Percentiles rank a stretch among this genome's conserved stretches.
These are phyloP conservation scores for Takakia lepidozioides DNA, from an alignment of 225 moss, liverwort and hornwort genomes.

Conservation along the genomic window DNA sequence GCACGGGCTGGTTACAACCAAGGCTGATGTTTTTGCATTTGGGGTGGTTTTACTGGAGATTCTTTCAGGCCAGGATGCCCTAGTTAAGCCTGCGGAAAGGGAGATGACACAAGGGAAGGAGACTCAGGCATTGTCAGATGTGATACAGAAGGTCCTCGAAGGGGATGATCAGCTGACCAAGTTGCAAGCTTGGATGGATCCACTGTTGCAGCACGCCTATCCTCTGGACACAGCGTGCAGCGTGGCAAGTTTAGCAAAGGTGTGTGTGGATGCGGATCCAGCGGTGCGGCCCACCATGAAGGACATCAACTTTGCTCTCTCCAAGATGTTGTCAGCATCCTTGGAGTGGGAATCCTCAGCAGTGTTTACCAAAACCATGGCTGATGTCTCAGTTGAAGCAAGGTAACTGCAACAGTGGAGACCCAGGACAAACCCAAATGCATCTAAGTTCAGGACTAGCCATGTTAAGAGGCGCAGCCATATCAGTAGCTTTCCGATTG, in stretches of 20 bases:
- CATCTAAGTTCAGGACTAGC: too few relatives aligned
- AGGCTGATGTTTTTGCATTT: slow-evolving; percentile 82
- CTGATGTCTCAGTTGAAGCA: too few relatives aligned
- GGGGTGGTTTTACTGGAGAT: slow-evolving; percentile 92
- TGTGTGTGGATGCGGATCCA: slow-evolving; percentile 71
- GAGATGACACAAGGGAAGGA: slow-evolving; percentile 12
- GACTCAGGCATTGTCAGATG: slow-evolving; percentile 44
- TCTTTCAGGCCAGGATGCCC: slow-evolving; percentile 69
- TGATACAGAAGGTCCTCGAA: slow-evolving; percentile 52
- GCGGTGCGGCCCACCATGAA: slow-evolving; percentile 73
- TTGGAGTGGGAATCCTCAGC: slow-evolving; percentile 69
- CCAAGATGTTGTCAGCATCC: slow-evolving; percentile 60
- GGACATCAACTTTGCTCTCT: slow-evolving; percentile 71
- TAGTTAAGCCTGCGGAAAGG: slow-evolving; percentile 31
- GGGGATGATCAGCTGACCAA: slow-evolving; percentile 20
- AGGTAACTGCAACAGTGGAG: too few relatives aligned
- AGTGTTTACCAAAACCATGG: too few relatives aligned
- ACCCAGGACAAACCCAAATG: too few relatives aligned
- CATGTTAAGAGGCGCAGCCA: too few relatives aligned
- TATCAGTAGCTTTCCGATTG: too few relatives aligned
- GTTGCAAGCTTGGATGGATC: slow-evolving; percentile 64
- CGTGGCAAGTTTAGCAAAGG: slow-evolving; percentile 51
- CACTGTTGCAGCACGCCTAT: slow-evolving; percentile 42
- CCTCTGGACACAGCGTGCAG: slow-evolving; percentile 54
- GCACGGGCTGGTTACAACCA: slow-evolving; percentile 78